Base-by-base conservation (phyloP, 257 asterid genomes). In the Przewalskia tangutica region DNA sequence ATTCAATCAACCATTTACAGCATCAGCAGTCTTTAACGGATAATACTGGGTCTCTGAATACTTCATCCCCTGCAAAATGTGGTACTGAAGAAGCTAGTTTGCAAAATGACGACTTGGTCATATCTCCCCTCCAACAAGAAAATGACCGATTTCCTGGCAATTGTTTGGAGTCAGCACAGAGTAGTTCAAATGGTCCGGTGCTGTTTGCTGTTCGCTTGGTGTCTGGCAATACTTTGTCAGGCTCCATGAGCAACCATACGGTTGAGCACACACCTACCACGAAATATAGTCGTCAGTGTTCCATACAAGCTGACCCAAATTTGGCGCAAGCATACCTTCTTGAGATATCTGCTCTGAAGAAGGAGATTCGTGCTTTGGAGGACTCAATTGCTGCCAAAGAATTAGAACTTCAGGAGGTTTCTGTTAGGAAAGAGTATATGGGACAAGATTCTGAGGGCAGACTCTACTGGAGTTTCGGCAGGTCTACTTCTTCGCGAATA, bases 381-480 rank as follows among this genome's bases (percentile, higher is more conserved):
- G 88, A 84, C 56, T 82, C 97, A 64, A 88, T 94, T 85, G 89
- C 90, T 83, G 82, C 89, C 42, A 80, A 85, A 78, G 97, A 95
- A 84, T 84, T 86, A 16, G 97, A 94, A 79, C 90, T 92, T 78
- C 82, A 79, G 56, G 90, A 89, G 84, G 84, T 91, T 76, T 88
- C 95, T 82, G 84, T 94, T 62, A 85, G 97, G 27, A 94, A 90
- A 89, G 97, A 93, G 83, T 89, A 82, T 84, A 82, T 95, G 91
- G 99, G 99, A 77, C 88, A 97, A 84, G 99, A 95, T 88, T 86
- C 95, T 58, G 90, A 86, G 64, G 99, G 99, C 65, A 89, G 98
- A 86, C 86, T 81, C 83, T 95, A 94, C 87, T 95, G 97, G 99
- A 89, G 77, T 51, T 92, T 86, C 66, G 85, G 85, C 82, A 87